Conservation (phyloP, 305 asterid genomes). For the Fraxinus sp. region DNA sequence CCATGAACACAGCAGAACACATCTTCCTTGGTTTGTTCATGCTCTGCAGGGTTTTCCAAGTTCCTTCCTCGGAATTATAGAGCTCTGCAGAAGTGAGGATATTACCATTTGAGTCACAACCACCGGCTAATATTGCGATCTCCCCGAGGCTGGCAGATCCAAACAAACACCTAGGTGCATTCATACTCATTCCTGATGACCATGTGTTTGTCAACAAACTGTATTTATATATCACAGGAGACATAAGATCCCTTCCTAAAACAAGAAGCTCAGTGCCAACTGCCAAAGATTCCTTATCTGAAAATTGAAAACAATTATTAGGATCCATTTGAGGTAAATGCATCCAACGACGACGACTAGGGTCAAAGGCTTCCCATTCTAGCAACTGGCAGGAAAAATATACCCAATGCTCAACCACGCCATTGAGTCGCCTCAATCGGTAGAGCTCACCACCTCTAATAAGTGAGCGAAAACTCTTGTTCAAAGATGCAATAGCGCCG, state of each 20-base stretch:
- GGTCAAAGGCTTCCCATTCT: conserved; percentile 96
- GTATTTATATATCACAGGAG: conserved; percentile 73
- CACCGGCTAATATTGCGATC: conserved; percentile 86
- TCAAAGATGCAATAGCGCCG: conserved; percentile 70
- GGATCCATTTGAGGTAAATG: conserved; percentile 65
- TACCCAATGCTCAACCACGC: conserved; percentile 87
- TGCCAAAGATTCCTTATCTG: conserved; percentile 88
- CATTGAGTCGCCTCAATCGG: conserved; percentile 47
- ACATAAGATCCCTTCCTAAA: conserved; percentile 65
- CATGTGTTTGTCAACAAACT: conserved; percentile 76
- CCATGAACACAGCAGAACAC: conserved; percentile 93
- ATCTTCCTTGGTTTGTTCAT: conserved; percentile 79
- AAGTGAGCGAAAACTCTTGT: conserved; percentile 62
- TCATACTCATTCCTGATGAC: conserved; percentile 82
- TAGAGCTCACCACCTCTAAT: conserved; percentile 71
- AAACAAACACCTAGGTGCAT: conserved; percentile 77
- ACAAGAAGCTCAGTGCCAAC: conserved; percentile 97
- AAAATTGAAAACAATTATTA: conserved; percentile 59
- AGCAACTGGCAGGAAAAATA: conserved; percentile 85
- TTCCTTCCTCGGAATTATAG: conserved; percentile 62
- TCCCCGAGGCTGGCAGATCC: conserved; percentile 87
- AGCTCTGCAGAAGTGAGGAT: conserved; percentile 77
- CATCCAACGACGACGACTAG: conserved; percentile 83
- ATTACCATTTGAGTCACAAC: conserved; percentile 65
- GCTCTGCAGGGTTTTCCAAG: conserved; percentile 60